Conservation (phyloP, 1,284 basidiomycete genomes). For the Rhodotorula sp. region DNA sequence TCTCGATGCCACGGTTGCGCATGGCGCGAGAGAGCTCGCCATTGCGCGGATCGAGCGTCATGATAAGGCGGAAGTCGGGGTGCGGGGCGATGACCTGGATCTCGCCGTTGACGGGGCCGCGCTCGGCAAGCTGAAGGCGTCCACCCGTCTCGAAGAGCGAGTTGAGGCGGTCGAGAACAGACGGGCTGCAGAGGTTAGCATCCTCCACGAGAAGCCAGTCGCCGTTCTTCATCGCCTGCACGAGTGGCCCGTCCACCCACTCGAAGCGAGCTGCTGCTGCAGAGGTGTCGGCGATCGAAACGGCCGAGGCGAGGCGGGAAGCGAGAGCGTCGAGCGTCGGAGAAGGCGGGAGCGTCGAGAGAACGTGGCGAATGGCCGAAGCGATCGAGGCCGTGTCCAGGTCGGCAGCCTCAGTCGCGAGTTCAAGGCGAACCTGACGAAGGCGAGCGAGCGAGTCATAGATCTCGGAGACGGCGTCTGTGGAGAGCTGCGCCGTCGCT, state of each 20-base stretch:
- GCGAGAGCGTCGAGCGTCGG: background rate
- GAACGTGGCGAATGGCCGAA: background rate
- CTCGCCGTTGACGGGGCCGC: constrained; percentile 76
- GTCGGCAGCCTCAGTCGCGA: constrained; percentile 14
- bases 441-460: constrained; percentile 21
- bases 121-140: constrained; percentile 79
- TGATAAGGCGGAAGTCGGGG: constrained; percentile 86
- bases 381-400: constrained; percentile 14
- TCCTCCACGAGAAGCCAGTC: constrained; percentile 90
- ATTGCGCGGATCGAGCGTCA: constrained; percentile 85
- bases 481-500: constrained; percentile 11
- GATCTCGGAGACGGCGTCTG: constrained; percentile 5
- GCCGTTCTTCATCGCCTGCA: constrained; percentile 81
- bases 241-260: constrained; percentile 95
- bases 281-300: constrained; percentile 10
- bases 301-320: background rate
- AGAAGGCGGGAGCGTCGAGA: constrained; percentile 3
- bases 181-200: constrained; percentile 92
- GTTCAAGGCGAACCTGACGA: constrained; percentile 13
- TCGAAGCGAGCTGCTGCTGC: constrained; percentile 69
- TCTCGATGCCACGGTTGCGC: constrained; percentile 95
- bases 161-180: constrained; percentile 94
- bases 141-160: constrained; percentile 87
- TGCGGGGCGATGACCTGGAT: constrained; percentile 80
- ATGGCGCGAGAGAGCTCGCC: constrained; percentile 97